phyloP scores from a whole-genome alignment of 106 monocot species.

The Alisma plantagoaquatica region DNA sequence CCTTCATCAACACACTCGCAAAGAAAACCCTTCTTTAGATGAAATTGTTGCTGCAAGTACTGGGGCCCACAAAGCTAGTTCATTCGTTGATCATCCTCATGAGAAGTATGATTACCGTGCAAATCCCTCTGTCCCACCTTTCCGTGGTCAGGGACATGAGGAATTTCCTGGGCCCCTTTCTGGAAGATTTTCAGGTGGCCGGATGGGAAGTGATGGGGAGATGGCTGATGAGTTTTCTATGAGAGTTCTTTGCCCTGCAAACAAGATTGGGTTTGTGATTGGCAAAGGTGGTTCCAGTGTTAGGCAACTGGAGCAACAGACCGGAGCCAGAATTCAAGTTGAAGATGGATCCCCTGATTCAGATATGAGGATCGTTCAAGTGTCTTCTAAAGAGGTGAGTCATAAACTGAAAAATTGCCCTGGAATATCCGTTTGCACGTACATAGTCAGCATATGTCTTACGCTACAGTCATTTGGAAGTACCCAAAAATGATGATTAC shows the following conservation, averaged over 20 bases:
- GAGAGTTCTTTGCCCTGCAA: conserved; percentile 48
- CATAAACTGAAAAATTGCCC: background rate
- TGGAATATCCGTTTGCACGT: no score
- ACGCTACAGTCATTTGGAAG: background rate
- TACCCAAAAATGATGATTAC: background rate
- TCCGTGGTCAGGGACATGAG: conserved; percentile 28
- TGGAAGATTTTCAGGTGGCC: conserved; percentile 14
- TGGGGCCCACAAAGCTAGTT: conserved; percentile 16
- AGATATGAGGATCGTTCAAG: conserved; percentile 39
- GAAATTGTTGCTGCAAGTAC: conserved; percentile 64
- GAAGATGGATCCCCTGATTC: conserved; percentile 36
- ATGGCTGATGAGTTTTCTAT: conserved; percentile 47
- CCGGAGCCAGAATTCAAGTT: conserved; percentile 55
- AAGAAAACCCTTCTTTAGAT: conserved; percentile 58
- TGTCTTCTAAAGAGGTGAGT: conserved; percentile 60
- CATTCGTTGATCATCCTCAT: conserved; percentile 16
- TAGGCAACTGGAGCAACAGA: conserved; percentile 54
- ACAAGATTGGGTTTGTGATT: conserved; percentile 58
- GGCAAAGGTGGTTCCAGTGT: conserved; percentile 61
- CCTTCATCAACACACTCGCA: conserved; percentile 62
- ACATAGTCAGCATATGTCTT: no score
- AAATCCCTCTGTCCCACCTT: conserved; percentile 23
- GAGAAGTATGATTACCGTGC: conserved; percentile 18
- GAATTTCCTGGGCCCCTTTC: conserved; percentile 22
- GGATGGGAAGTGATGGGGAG: conserved; percentile 10